Percentiles rank a stretch among this genome's conserved stretches.
phyloP scores from a whole-genome alignment of 768 basidiomycete species.

The Cytidiella melzeri region DNA sequence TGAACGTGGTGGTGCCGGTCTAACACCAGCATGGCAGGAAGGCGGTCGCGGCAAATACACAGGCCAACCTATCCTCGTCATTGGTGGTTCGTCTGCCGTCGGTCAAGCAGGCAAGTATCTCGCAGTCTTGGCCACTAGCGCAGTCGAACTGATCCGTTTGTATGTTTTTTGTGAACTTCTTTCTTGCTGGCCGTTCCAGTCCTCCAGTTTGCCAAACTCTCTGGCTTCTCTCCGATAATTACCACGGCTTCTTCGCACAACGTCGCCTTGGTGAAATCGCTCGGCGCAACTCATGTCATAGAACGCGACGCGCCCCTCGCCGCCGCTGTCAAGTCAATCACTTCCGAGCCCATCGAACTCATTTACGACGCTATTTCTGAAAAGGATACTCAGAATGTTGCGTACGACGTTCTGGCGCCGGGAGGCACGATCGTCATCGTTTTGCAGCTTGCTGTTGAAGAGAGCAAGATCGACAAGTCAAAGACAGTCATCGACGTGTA shows the following conservation, averaged over 20 bases:
- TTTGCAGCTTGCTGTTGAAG: background rate
- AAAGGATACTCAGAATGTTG: conserved; percentile 18
- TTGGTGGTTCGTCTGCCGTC: conserved; percentile 25
- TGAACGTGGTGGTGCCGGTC: conserved; percentile 18
- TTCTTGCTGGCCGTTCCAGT: conserved; percentile 1
- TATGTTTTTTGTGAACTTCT: too few relatives aligned
- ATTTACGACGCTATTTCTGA: conserved; percentile 19
- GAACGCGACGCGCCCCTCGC: too few relatives aligned
- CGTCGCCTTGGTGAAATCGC: too few relatives aligned
- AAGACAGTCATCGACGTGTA: conserved; percentile 9
- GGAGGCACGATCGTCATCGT: conserved; percentile 16
- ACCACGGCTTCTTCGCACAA: too few relatives aligned
- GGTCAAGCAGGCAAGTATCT: too few relatives aligned
- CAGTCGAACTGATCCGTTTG: too few relatives aligned
- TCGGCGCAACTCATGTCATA: too few relatives aligned
- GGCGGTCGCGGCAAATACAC: conserved; percentile 25
- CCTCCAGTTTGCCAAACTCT: conserved; percentile 9
- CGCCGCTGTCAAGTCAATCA: conserved; percentile 12
- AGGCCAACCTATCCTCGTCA: conserved; percentile 25
- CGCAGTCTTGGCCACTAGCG: too few relatives aligned
- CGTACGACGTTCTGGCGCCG: conserved; percentile 20
- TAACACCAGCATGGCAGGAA: conserved; percentile 22
- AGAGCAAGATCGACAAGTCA: background rate
- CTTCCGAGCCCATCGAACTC: conserved; percentile 15
- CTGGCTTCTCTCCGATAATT: conserved; percentile 10